Conservation (phyloP, 805 yeast species). For the Maudiozyma saulgeensis region DNA sequence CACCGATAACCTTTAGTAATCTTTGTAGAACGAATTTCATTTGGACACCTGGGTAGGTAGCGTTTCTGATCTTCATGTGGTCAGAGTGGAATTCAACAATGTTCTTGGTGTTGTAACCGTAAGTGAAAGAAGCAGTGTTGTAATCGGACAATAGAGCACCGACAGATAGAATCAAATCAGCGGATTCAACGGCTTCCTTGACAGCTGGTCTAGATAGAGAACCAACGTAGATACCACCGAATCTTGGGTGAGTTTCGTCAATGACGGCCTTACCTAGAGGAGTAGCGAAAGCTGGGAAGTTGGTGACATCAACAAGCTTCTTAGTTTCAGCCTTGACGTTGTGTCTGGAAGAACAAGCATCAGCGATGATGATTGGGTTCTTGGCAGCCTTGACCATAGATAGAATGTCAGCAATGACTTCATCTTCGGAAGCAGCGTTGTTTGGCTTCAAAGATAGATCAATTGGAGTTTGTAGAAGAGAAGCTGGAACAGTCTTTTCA, state of each 20-base stretch:
- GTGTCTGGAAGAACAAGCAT: constrained; percentile 3
- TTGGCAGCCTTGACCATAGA: not conserved
- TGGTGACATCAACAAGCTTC: constrained; percentile 1
- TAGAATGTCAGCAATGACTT: not conserved
- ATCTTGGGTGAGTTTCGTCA: constrained; percentile 2
- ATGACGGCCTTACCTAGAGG: constrained; percentile 2
- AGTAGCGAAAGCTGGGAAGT: constrained; percentile 2
- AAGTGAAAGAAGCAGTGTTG: constrained; percentile 2
- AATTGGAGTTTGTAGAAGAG: not conserved
- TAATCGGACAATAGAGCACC: constrained; percentile 1
- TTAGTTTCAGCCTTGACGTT: constrained; percentile 1
- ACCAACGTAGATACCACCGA: constrained; percentile 3
- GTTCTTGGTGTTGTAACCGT: constrained; percentile 2
- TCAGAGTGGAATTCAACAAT: constrained; percentile 3
- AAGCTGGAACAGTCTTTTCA: constrained; percentile 1
- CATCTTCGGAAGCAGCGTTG: not conserved
- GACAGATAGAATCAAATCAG: constrained; percentile 1
- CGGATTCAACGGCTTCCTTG: constrained; percentile 2
- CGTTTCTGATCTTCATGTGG: constrained; percentile 2
- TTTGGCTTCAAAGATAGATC: not conserved
- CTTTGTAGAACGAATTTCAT: constrained; percentile 1
- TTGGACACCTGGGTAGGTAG: constrained; percentile 3
- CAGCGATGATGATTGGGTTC: constrained; percentile 2
- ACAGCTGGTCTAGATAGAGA: constrained; percentile 1
- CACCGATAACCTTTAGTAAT: not conserved